Evolutionary conservation across 352 stramenopile genomes (phyloP), one percentile per base, ranked within the genome.

Genomic region (Globisporangium paroecandrum): DNA sequence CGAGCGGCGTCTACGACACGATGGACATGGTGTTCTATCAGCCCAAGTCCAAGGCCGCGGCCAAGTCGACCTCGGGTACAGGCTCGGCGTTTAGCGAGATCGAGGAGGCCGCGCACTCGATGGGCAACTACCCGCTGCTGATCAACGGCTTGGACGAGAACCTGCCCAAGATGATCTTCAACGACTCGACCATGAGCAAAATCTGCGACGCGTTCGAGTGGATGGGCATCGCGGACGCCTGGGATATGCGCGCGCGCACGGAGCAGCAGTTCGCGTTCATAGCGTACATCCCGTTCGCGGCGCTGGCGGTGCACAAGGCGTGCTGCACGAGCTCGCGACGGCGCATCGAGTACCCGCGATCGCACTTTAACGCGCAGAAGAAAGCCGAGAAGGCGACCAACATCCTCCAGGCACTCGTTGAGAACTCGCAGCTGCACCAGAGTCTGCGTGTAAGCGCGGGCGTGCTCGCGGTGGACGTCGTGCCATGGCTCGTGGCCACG

Each of bases 101-200:
- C 29, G 77, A 82, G n/a, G 78, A 94, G 63, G 80, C 89, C 7
- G 77, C 83, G 51, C 72, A 83, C 18, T 80, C 82, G 10, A 76
- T 97, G 59, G 91, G 88, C 36, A 96, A 97, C 64, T 87, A 78
- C 49, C 69, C 79, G 10, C 69, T 94, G 47, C 69, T 98, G 12
- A 77, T 98, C 51, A 91, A 91, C 27, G 89, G 81, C 4, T 70
- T 98, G 49, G 89, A 97, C 46, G 91, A 98, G 69, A 97, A 97
- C 69, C 79, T 97, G 62, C 78, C 89, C 7, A 81, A 83, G 63
- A 88, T 97, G 69, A 87, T 90, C 34, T 97, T 95, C 69, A 97
- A 91, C 65, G 90, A 97, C 77, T 90, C 93, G 32, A 94, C 88
- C 3, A 86, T 96, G 80, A 89, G 82, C 68, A 94, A 94, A 61